Conservation (phyloP, 164 flowering plant species). For the Sedum album region DNA sequence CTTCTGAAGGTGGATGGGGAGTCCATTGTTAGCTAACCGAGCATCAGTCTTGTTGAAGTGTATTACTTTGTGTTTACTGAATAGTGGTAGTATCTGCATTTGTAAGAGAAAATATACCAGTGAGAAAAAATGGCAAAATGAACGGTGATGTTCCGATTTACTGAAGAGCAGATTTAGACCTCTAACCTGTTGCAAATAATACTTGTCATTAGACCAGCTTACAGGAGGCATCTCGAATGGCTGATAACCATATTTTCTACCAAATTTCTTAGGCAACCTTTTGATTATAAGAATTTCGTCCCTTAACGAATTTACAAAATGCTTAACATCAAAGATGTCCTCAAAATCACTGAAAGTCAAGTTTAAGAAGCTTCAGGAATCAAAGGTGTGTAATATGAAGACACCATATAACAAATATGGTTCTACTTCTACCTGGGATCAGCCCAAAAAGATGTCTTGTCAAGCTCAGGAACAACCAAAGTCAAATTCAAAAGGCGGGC, state of each 20-base stretch:
- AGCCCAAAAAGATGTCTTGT: slow-evolving; percentile 94
- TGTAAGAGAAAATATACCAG: not conserved
- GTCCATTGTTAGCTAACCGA: slow-evolving; percentile 78
- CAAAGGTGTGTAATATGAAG: not conserved
- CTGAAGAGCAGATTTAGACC: not conserved
- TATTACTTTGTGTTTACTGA: slow-evolving; percentile 46
- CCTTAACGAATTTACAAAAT: slow-evolving; percentile 81
- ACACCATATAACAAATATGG: not conserved
- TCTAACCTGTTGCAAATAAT: slow-evolving; percentile 80
- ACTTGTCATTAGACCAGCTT: slow-evolving; percentile 94
- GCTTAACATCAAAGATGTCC: slow-evolving; percentile 76
- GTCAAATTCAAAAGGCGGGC: slow-evolving; percentile 87
- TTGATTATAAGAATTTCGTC: slow-evolving; percentile 80
- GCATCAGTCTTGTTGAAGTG: slow-evolving; percentile 84
- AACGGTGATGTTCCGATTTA: not conserved
- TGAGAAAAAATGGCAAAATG: not conserved
- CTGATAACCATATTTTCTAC: slow-evolving; percentile 36
- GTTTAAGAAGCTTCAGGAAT: slow-evolving; percentile 3
- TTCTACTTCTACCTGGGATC: slow-evolving; percentile 45
- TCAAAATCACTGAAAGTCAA: slow-evolving; percentile 65
- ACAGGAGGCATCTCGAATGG: slow-evolving; percentile 75
- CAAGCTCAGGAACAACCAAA: slow-evolving; percentile 91
- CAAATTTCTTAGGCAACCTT: slow-evolving; percentile 67
- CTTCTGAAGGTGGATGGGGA: slow-evolving; percentile 59
- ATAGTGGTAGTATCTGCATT: slow-evolving; percentile 73